Evolutionary conservation across 129 eudicot genomes (phyloP), one percentile per base, ranked within the genome.

Genomic region (Flaveria ramosissima): DNA sequence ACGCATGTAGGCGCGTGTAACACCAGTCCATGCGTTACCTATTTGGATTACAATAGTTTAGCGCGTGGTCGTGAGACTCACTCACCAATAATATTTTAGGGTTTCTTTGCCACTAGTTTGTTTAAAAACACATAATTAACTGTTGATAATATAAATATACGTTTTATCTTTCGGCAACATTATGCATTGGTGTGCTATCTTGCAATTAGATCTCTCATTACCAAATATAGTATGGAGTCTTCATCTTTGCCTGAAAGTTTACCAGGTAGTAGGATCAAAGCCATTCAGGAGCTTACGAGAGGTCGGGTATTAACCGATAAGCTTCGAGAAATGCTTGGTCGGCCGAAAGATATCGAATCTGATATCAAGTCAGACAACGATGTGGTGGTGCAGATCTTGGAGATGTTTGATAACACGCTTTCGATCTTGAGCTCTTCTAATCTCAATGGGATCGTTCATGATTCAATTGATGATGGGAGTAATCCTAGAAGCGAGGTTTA

Each of bases 301-400:
- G 88, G 90, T 48, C 83, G 74, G 13, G 70, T 72, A 19, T 62
- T 81, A 26, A 76, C 86, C 3, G 17, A 57, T 11, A 83, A 73
- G 68, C 82, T 88, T 23, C 74, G 64, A 2, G 30, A 32, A 23
- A 78, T 75, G 74, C 71, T 87, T 1, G 6, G 72, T 0, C 69
- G 20, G 3, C 47, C 80, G 1, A 23, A 60, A 10, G 51, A 43
- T 63, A 19, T 68, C 11, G 30, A 63, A 12, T 15, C 32, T 14
- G 83, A 52, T 45, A 72, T 62, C 67, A 46, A 15, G 51, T 53
- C 84, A 0, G 74, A 64, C 2, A 85, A 67, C 55, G 81, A 43
- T 26, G 76, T 83, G 6, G 79, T 78, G 3, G 46, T 16, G 11
- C 70, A 81, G 26, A 83, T 88, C 79, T 24, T 76, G 68, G 88